phyloP scores from a whole-genome alignment of 495 filamentous ascomycete genomes.

The Aspergillus sclerotiicarbonarius region DNA sequence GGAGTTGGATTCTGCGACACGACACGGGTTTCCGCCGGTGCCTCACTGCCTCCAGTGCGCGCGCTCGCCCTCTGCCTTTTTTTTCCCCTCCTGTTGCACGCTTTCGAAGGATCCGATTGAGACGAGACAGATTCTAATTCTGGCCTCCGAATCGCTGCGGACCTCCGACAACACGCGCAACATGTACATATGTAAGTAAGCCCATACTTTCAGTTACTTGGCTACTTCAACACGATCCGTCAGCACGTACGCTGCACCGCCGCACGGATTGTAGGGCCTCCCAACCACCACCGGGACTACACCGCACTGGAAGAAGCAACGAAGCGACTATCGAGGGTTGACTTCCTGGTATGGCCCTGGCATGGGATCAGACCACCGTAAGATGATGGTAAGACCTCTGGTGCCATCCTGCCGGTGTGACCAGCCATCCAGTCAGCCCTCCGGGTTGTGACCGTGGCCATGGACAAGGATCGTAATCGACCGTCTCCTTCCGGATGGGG shows the following conservation, averaged over 20 bases:
- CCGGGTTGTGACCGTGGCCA: slow-evolving; percentile 1
- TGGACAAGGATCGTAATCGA: slow-evolving; percentile 2
- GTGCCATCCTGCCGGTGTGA: neutral
- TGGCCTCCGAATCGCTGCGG: too few relatives aligned
- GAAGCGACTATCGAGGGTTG: slow-evolving; percentile 10
- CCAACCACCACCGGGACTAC: too few relatives aligned
- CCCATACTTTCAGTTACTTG: too few relatives aligned
- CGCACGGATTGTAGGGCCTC: too few relatives aligned
- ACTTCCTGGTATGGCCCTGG: neutral
- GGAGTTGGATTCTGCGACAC: slow-evolving; percentile 2
- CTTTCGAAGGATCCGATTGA: too few relatives aligned
- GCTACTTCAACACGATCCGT: too few relatives aligned
- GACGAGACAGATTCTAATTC: too few relatives aligned
- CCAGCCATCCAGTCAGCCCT: neutral
- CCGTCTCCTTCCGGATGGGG: neutral
- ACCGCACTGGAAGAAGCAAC: slow-evolving; percentile 17
- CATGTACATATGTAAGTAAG: too few relatives aligned
- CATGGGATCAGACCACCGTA: slow-evolving; percentile 16
- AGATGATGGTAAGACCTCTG: slow-evolving; percentile 9
- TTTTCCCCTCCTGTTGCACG: too few relatives aligned
- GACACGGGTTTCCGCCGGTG: neutral
- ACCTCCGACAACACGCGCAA: too few relatives aligned
- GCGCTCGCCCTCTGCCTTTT: too few relatives aligned
- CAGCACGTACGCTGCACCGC: too few relatives aligned
- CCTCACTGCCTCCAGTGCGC: neutral